These are phyloP conservation scores for Emericellopsis atlantica DNA, from an alignment of 2,329 filamentous ascomycete genomes.

Conservation along the genomic window DNA sequence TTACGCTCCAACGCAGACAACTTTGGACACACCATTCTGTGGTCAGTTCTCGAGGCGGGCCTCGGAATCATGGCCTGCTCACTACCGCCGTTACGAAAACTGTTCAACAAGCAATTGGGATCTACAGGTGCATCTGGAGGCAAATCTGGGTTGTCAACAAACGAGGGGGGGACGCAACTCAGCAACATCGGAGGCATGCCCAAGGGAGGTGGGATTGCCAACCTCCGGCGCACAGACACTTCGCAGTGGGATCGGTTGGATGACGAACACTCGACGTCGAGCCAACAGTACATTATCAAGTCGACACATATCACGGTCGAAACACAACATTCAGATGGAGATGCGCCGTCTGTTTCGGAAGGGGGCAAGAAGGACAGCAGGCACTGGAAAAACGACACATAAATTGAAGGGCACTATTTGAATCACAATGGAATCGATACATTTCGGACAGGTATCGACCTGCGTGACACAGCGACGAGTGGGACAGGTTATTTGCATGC, in stretches of 20 bases:
- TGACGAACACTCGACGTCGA: conserved; percentile 2
- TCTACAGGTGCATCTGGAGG: conserved; percentile 1
- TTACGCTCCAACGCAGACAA: conserved; percentile 1
- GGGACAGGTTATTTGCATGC: no score
- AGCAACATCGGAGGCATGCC: not conserved
- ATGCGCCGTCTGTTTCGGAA: no score
- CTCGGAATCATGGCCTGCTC: conserved; percentile 8
- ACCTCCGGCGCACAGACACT: conserved; percentile 1
- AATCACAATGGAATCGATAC: no score
- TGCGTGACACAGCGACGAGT: no score
- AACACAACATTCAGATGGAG: not conserved
- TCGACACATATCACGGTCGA: conserved; percentile 2
- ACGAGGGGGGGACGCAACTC: conserved; percentile 1
- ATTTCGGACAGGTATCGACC: no score
- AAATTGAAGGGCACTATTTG: no score
- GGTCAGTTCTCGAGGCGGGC: conserved; percentile 6
- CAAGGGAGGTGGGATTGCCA: not conserved
- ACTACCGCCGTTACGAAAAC: conserved; percentile 6
- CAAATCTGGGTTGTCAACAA: conserved; percentile 1
- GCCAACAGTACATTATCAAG: conserved; percentile 2
- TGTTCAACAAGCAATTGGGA: conserved; percentile 5
- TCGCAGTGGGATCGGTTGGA: conserved; percentile 3
- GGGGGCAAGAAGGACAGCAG: no score
- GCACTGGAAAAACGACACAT: no score
- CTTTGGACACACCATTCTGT: conserved; percentile 5